phyloP scores from a whole-genome alignment of 768 basidiomycete species.

The Boletus rubescentipes region DNA sequence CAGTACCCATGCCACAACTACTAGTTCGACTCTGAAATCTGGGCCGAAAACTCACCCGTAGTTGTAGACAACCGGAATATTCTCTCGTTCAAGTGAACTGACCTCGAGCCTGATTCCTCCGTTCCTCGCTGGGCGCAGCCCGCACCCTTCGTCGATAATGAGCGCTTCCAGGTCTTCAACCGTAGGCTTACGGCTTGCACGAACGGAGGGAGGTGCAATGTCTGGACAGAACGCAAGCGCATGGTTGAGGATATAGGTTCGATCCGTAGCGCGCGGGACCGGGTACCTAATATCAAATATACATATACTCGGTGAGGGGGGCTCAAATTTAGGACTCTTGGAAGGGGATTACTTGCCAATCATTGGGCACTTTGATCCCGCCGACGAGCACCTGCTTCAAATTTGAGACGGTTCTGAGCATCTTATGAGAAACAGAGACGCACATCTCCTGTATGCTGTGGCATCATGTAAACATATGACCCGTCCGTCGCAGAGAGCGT shows the following conservation, averaged over 20 bases:
- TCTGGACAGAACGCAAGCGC: constrained; percentile 54
- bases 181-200: constrained; percentile 44
- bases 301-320: not conserved
- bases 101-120: constrained; percentile 65
- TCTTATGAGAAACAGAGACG: constrained; percentile 9
- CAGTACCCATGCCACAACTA: not conserved
- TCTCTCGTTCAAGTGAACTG: constrained; percentile 38
- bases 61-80: constrained; percentile 57
- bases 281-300: constrained; percentile 50
- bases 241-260: constrained; percentile 54
- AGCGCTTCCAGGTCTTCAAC: constrained; percentile 49
- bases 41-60: constrained; percentile 51
- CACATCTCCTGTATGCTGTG: constrained; percentile 40
- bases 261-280: constrained; percentile 59
- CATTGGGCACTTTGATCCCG: constrained; percentile 54
- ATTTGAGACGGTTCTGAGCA: not conserved
- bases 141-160: constrained; percentile 54
- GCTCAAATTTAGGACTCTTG: not conserved
- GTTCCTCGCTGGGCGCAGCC: constrained; percentile 64
- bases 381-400: constrained; percentile 64
- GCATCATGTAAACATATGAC: constrained; percentile 37
- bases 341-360: constrained; percentile 46
- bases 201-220: constrained; percentile 54
- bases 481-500: constrained; percentile 33
- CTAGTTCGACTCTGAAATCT: not conserved